These are phyloP conservation scores for Colletotrichum magnum DNA, from an alignment of 2,329 filamentous ascomycete genomes.

Conservation along the genomic window DNA sequence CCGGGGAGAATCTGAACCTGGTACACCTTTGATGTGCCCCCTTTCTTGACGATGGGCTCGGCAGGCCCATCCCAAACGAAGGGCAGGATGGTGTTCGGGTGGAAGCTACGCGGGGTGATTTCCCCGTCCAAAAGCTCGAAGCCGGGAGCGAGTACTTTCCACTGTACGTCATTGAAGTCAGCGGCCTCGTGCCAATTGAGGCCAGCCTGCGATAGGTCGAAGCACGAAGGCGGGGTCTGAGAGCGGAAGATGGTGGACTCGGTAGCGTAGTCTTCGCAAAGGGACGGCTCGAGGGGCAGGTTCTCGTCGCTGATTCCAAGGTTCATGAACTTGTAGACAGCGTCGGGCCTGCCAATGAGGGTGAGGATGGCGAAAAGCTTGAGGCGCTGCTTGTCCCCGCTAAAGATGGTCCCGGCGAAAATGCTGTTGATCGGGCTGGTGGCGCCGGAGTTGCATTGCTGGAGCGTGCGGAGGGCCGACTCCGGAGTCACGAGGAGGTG, in stretches of 20 bases:
- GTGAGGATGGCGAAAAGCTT: constrained; percentile 8
- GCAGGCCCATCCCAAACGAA: constrained; percentile 1
- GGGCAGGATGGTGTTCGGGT: not conserved
- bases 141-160: not conserved
- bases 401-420: not conserved
- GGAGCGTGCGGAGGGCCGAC: constrained; percentile 16
- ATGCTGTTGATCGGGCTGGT: not conserved
- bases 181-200: not conserved
- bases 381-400: not conserved
- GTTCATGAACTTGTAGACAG: not conserved
- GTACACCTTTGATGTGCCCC: not conserved
- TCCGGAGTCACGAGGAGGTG: not conserved
- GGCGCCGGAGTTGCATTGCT: not conserved
- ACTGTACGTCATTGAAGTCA: constrained; percentile 12
- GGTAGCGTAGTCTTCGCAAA: not conserved
- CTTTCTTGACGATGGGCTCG: not conserved
- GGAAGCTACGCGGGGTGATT: not conserved
- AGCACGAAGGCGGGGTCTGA: not conserved
- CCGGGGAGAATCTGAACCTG: constrained; percentile 3
- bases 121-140: not conserved
- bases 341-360: constrained; percentile 1
- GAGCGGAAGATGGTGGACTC: not conserved
- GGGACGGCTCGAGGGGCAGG: not conserved
- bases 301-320: not conserved
- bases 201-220: not conserved